Conservation (phyloP, 495 filamentous ascomycete species). For the Pseudomonodictys pantanalensis region DNA sequence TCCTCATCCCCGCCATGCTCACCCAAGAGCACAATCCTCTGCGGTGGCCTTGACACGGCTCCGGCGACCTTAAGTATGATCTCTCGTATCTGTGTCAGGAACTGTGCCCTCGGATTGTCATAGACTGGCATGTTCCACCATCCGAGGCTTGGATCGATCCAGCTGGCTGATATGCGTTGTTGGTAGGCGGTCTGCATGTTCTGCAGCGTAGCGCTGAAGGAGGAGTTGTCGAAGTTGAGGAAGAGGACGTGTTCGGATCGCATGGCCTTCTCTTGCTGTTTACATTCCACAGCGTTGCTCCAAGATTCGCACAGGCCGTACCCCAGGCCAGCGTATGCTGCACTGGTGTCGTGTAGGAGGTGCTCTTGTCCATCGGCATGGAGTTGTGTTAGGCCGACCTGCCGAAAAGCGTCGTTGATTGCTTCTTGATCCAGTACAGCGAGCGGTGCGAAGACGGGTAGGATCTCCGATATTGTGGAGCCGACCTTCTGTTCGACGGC, state of each 20-base stretch:
- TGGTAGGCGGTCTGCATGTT: neutral
- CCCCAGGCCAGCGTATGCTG: slow-evolving; percentile 2
- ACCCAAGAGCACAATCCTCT: slow-evolving; percentile 2
- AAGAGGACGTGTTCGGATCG: neutral
- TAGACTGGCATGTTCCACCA: slow-evolving; percentile 3
- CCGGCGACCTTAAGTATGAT: slow-evolving; percentile 1
- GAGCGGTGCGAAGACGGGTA: too few species aligned
- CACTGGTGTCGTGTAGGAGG: slow-evolving; percentile 12
- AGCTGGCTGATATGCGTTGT: neutral
- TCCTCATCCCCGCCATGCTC: neutral
- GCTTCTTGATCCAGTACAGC: too few species aligned
- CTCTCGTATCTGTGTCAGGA: slow-evolving; percentile 3
- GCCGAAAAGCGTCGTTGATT: too few species aligned
- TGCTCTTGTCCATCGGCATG: too few species aligned
- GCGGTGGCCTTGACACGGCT: neutral
- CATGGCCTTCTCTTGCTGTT: neutral
- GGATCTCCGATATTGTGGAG: too few species aligned
- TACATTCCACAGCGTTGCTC: neutral
- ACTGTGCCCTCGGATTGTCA: slow-evolving; percentile 7
- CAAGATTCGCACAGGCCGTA: slow-evolving; percentile 3
- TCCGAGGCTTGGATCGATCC: neutral
- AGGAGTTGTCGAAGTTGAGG: slow-evolving; percentile 6
- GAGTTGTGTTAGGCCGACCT: too few species aligned
- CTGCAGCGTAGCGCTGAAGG: neutral
- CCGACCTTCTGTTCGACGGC: too few species aligned